Evolutionary conservation across 1,284 basidiomycete species (phyloP).

Genomic region (Fistulina hepatica): DNA sequence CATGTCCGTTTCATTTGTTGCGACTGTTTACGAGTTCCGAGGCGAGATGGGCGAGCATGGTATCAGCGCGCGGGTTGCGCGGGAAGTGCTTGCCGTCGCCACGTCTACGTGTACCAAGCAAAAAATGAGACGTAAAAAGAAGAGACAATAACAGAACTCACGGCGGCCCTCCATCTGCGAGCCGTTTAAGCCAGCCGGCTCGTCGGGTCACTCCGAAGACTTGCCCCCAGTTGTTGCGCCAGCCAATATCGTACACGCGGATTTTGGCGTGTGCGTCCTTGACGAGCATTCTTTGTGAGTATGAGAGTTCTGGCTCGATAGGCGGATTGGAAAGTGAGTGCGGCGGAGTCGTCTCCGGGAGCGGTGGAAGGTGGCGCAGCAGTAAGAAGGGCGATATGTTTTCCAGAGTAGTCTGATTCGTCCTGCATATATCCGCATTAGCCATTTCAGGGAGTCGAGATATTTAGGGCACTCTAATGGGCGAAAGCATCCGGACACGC

Average conservation of each 20-base stretch:
- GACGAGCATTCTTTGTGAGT: constrained; percentile 56
- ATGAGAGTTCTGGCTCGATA: constrained; percentile 67
- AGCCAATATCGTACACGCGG: constrained; percentile 69
- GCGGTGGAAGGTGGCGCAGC: constrained; percentile 53
- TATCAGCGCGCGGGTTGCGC: constrained; percentile 53
- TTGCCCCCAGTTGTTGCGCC: constrained; percentile 59
- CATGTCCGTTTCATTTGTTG: no score
- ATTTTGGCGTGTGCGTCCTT: constrained; percentile 56
- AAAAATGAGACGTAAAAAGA: constrained; percentile 3
- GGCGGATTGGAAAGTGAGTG: constrained; percentile 53
- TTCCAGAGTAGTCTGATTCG: constrained; percentile 82
- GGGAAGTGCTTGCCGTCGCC: constrained; percentile 60
- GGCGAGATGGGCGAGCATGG: constrained; percentile 51
- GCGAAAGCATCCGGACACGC: constrained; percentile 25
- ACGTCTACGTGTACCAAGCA: constrained; percentile 27
- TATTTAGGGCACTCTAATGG: no score
- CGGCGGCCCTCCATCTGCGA: constrained; percentile 53
- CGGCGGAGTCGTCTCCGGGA: constrained; percentile 36
- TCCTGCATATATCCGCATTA: constrained; percentile 32
- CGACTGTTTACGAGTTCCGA: constrained; percentile 43
- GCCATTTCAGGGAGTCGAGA: constrained; percentile 1
- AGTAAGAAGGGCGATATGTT: constrained; percentile 68
- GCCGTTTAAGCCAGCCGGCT: constrained; percentile 39
- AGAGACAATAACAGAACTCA: constrained; percentile 25
- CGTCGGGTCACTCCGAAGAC: constrained; percentile 46